Conservation (phyloP, 2,329 filamentous ascomycete genomes). For the Aspergillus ibericus region DNA sequence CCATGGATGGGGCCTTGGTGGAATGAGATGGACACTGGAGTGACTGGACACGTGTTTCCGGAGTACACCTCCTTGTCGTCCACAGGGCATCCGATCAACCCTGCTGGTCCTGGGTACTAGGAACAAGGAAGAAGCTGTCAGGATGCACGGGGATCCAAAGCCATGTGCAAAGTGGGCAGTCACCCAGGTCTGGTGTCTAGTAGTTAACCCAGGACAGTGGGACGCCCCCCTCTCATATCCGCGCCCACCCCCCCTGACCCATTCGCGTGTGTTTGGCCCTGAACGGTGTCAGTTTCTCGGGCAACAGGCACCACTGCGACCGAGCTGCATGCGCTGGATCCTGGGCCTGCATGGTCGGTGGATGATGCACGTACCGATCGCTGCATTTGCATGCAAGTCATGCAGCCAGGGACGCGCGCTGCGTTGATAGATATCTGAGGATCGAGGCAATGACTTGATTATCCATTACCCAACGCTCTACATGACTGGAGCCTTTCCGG, state of each 20-base stretch:
- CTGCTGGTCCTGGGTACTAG: background rate
- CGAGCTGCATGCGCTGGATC: background rate
- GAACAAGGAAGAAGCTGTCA: background rate
- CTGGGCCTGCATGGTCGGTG: background rate
- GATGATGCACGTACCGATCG: background rate
- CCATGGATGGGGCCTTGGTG: background rate
- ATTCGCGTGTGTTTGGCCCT: background rate
- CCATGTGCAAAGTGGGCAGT: conserved; percentile 1
- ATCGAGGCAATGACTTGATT: background rate
- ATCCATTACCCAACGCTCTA: background rate
- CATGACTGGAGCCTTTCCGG: background rate
- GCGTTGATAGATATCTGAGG: background rate
- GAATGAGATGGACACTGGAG: background rate
- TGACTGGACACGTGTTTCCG: background rate
- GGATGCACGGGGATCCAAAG: conserved; percentile 1
- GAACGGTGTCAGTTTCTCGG: background rate
- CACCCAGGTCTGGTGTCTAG: background rate
- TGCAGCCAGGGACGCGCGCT: background rate
- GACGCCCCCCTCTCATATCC: conserved; percentile 1
- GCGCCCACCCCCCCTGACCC: background rate
- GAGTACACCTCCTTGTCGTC: background rate
- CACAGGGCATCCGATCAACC: background rate
- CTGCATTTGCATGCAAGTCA: background rate
- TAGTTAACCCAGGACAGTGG: conserved; percentile 7
- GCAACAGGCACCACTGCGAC: background rate